A percentile compares a stretch with the other conserved stretches of the same genome.
phyloP scores from a whole-genome alignment of 139 green algal genomes.

The Astrephomene gubernaculifera region DNA sequence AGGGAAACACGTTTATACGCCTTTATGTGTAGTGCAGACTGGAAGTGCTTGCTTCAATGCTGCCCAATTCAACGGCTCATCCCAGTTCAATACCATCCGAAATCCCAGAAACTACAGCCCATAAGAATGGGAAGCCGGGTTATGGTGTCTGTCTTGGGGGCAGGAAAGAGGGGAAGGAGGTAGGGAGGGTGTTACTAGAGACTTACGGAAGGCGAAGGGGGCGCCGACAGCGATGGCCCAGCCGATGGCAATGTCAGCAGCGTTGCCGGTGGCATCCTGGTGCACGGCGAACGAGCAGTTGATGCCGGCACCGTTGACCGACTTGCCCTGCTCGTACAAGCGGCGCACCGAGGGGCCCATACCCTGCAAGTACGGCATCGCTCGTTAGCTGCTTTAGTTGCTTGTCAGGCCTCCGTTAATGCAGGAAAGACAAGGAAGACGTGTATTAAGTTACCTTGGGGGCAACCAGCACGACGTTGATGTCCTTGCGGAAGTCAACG shows the following conservation, averaged over 20 bases:
- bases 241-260: conserved; percentile 96
- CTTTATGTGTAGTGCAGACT: too few relatives aligned
- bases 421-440: not conserved
- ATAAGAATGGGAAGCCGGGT: too few relatives aligned
- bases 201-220: conserved; percentile 95
- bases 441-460: conserved; percentile 83
- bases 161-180: too few relatives aligned
- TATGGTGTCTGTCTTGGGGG: too few relatives aligned
- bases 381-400: not conserved
- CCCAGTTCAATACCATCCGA: too few relatives aligned
- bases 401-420: not conserved
- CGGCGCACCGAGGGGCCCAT: conserved; percentile 98
- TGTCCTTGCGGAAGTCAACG: conserved; percentile 96
- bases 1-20: too few relatives aligned
- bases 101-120: too few relatives aligned
- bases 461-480: conserved; percentile 99
- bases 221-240: conserved; percentile 97
- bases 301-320: conserved; percentile 98
- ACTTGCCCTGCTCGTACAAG: conserved; percentile 99
- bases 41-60: too few relatives aligned
- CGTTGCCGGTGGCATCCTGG: conserved; percentile 96
- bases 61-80: too few relatives aligned
- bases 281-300: conserved; percentile 99
- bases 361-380: conserved; percentile 70
- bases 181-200: too few relatives aligned